These are phyloP conservation scores for Pyrenophora seminiperda DNA, from an alignment of 2,329 filamentous ascomycete species.

Conservation along the genomic window DNA sequence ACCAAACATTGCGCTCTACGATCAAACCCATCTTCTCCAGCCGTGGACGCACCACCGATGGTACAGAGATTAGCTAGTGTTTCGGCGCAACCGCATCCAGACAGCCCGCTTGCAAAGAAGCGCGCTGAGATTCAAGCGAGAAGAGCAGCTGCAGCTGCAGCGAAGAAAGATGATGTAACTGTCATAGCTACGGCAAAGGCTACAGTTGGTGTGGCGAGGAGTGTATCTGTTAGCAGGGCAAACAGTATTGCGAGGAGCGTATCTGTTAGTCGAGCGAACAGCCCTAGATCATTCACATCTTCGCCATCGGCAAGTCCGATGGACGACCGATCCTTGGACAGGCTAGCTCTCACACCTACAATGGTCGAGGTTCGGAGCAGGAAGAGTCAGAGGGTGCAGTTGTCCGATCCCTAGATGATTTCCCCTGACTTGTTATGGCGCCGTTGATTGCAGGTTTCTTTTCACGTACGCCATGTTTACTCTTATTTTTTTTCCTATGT, in stretches of 20 bases:
- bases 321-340: slow-evolving; percentile 33
- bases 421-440: background rate
- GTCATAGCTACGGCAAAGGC: slow-evolving; percentile 18
- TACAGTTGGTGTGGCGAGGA: slow-evolving; percentile 39
- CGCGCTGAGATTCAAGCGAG: slow-evolving; percentile 13
- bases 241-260: slow-evolving; percentile 38
- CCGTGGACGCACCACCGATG: slow-evolving; percentile 30
- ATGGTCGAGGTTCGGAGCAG: slow-evolving; percentile 46
- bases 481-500: slow-evolving; percentile 2
- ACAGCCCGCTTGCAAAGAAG: slow-evolving; percentile 21
- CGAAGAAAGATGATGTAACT: slow-evolving; percentile 4
- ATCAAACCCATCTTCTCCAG: slow-evolving; percentile 38
- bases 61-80: slow-evolving; percentile 26
- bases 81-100: slow-evolving; percentile 25
- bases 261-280: slow-evolving; percentile 39
- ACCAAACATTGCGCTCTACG: slow-evolving; percentile 36
- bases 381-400: slow-evolving; percentile 43
- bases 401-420: slow-evolving; percentile 39
- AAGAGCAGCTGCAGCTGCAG: background rate
- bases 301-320: slow-evolving; percentile 11
- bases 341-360: slow-evolving; percentile 40
- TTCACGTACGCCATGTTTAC: slow-evolving; percentile 1
- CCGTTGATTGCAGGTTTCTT: slow-evolving; percentile 1
- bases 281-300: slow-evolving; percentile 25
- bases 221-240: slow-evolving; percentile 40